A percentile compares a stretch with the other conserved stretches of the same genome.
phyloP scores from a whole-genome alignment of 2,329 filamentous ascomycete species.

The Paecilomyces variotii region DNA sequence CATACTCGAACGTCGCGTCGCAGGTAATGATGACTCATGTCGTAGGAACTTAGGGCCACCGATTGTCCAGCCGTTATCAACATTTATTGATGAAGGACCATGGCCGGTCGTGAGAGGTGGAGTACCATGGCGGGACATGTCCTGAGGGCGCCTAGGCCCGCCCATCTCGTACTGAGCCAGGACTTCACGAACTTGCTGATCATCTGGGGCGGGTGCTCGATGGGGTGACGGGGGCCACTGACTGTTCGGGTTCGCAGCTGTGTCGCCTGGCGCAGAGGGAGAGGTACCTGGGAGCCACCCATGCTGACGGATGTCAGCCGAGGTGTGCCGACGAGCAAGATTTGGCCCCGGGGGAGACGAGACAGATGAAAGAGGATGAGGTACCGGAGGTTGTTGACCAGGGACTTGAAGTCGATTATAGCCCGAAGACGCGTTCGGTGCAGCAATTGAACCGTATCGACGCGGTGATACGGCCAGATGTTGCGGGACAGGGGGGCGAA shows the following conservation, averaged over 20 bases:
- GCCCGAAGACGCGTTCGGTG: constrained; percentile 59
- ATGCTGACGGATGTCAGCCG: constrained; percentile 87
- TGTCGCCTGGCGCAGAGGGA: constrained; percentile 58
- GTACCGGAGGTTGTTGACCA: constrained; percentile 61
- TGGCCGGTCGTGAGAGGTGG: constrained; percentile 44
- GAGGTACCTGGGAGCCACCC: constrained; percentile 62
- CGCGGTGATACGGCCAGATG: constrained; percentile 71
- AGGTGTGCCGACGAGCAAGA: constrained; percentile 78
- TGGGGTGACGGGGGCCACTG: constrained; percentile 63
- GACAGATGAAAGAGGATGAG: constrained; percentile 52
- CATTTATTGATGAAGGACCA: constrained; percentile 41
- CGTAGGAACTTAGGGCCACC: constrained; percentile 37
- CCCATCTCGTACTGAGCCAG: constrained; percentile 60
- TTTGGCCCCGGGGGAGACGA: constrained; percentile 54
- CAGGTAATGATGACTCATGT: constrained; percentile 41
- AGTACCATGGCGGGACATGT: constrained; percentile 45
- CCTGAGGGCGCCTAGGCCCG: constrained; percentile 40
- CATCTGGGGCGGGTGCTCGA: constrained; percentile 42
- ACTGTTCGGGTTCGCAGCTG: constrained; percentile 52
- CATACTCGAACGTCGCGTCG: constrained; percentile 63
- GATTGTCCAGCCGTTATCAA: constrained; percentile 50
- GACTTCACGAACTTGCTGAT: constrained; percentile 56
- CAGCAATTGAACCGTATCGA: constrained; percentile 79
- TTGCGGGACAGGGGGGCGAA: constrained; percentile 72
- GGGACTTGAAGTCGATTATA: constrained; percentile 64